Percentiles rank a stretch among this genome's conserved stretches.
Evolutionary conservation across 768 basidiomycete genomes (phyloP).

Genomic region (Kondoa subrosea): DNA sequence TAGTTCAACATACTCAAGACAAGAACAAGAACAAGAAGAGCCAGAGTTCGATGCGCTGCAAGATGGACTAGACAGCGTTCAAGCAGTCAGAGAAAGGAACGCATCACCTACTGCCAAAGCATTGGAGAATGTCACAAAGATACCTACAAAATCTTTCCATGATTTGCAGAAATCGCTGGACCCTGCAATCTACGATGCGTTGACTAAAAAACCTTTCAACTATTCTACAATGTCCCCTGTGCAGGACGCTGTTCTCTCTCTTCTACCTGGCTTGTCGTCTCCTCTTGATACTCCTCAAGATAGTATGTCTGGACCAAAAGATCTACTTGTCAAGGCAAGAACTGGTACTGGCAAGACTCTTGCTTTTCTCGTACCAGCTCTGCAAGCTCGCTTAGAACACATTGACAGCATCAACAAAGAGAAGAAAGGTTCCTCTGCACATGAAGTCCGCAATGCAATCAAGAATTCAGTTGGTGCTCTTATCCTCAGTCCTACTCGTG

Average conservation of each 20-base stretch:
- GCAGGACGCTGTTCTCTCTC: conserved; percentile 57
- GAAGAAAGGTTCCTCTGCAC: background rate
- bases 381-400: conserved; percentile 48
- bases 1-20: background rate
- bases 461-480: conserved; percentile 36
- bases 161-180: conserved; percentile 13
- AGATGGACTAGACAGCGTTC: background rate
- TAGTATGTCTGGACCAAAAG: conserved; percentile 31
- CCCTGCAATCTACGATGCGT: conserved; percentile 22
- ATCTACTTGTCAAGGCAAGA: conserved; percentile 38
- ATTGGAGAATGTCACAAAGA: background rate
- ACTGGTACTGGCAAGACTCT: conserved; percentile 41
- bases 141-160: background rate
- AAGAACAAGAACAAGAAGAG: background rate
- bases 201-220: conserved; percentile 43
- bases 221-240: conserved; percentile 61
- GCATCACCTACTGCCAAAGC: background rate
- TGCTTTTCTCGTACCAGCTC: conserved; percentile 35
- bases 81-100: background rate
- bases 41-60: background rate
- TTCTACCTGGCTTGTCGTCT: conserved; percentile 51
- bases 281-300: background rate
- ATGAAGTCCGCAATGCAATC: background rate
- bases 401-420: conserved; percentile 6
- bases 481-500: conserved; percentile 35